A percentile compares a stretch with the other conserved stretches of the same genome.
Evolutionary conservation across 1,139 yeast genomes (phyloP).

Genomic region (Saccharomyces hybrid): DNA sequence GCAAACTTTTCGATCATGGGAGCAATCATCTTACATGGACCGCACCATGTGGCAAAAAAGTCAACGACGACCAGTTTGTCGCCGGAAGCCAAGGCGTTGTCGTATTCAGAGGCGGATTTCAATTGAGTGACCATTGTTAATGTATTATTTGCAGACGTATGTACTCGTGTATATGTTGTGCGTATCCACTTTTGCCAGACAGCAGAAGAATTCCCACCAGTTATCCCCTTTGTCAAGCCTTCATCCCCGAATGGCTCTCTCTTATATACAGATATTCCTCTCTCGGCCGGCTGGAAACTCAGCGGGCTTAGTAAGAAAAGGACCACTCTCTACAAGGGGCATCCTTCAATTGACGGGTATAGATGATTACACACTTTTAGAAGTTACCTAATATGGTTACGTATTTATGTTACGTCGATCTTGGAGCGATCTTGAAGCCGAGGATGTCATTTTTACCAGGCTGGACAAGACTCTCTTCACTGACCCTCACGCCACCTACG

Average conservation of each 20-base stretch:
- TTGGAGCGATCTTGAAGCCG: constrained; percentile 75
- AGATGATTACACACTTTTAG: background rate
- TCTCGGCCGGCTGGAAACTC: background rate
- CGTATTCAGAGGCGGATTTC: constrained; percentile 51
- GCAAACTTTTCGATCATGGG: constrained; percentile 79
- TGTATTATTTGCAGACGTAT: constrained; percentile 2
- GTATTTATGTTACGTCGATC: constrained; percentile 7
- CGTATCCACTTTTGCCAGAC: background rate
- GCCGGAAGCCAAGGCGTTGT: constrained; percentile 43
- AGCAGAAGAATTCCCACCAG: background rate
- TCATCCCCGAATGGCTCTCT: background rate
- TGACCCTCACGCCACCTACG: constrained; percentile 68
- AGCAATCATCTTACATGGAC: constrained; percentile 93
- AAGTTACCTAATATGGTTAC: no score
- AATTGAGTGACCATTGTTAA: constrained; percentile 40
- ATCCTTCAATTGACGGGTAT: background rate
- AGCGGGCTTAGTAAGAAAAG: background rate
- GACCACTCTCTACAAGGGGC: background rate
- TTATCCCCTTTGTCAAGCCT: background rate
- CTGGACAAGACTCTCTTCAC: constrained; percentile 76
- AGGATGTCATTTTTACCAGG: constrained; percentile 76
- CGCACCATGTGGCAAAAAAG: constrained; percentile 95
- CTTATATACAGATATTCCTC: background rate
- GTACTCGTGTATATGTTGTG: constrained; percentile 5
- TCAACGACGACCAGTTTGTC: constrained; percentile 77